phyloP scores from a whole-genome alignment of 2,329 filamentous ascomycete species.

The Talaromyces rugulosus region DNA sequence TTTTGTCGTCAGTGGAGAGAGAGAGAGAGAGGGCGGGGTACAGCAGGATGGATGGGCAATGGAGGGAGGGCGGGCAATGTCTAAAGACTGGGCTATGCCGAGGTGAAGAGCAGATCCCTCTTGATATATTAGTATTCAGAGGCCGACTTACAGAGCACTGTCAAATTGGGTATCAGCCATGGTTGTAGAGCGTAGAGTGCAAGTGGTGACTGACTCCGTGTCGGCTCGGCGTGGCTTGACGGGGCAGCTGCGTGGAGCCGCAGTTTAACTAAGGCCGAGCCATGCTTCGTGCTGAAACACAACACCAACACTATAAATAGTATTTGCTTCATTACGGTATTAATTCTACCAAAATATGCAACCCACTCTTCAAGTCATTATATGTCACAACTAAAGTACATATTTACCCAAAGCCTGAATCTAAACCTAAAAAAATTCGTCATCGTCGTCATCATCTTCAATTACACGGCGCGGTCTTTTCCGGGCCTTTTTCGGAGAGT shows the following conservation, averaged over 20 bases:
- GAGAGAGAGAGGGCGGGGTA: conserved; percentile 4
- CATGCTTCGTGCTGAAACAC: neutral
- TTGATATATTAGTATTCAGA: neutral
- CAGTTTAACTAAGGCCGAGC: neutral
- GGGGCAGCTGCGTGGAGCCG: neutral
- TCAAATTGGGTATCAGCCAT: conserved; percentile 49
- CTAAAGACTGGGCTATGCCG: neutral
- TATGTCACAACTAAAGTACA: neutral
- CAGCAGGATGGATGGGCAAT: neutral
- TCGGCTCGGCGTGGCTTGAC: neutral
- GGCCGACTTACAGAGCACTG: conserved; percentile 44
- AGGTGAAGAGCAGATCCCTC: neutral
- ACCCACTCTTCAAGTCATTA: neutral
- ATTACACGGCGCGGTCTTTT: conserved; percentile 20
- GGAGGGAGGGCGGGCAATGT: neutral
- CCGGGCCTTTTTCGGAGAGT: conserved; percentile 12
- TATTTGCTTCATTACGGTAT: neutral
- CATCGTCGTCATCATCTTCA: conserved; percentile 23
- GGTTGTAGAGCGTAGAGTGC: conserved; percentile 14
- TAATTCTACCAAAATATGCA: neutral
- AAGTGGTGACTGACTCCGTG: neutral
- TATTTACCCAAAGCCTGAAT: neutral
- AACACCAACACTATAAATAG: neutral
- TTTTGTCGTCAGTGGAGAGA: neutral
- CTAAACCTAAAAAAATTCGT: conserved; percentile 16